Base-by-base conservation (phyloP, 1,284 basidiomycete species). In the Neonothopanus nambi region DNA sequence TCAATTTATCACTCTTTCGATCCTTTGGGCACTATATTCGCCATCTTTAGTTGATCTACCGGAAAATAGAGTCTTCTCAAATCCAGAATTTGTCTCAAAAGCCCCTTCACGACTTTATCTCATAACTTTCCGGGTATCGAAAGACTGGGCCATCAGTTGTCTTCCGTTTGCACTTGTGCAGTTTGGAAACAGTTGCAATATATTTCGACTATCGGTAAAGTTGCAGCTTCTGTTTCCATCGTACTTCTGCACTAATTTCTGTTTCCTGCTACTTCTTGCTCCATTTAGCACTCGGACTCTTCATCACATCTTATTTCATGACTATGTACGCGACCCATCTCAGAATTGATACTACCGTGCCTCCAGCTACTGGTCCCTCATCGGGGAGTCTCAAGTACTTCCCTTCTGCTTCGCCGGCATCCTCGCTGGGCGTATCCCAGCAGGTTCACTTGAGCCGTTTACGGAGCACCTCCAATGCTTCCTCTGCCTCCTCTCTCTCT, bases 401-500 rank as follows among this genome's bases (percentile, higher is more conserved):
- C 44, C 53, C 56, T 41, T 51, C 53, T 39, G 45, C 39, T 33
- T 45, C 53, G 5, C 26, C 51, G 8, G 47, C 46, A 23, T 46
- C 18, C 28, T 47, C 53, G 40, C 38, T 52, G n/a, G 48, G 24
- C 18, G 24, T 45, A 8, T 44, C 39, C 20, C 39, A 23, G 33
- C 35, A 43, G 21, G 21, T 35, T n/a, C 11, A 43, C 26, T 20
- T 38, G 23, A 48, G 30, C 23, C 75, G 78, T 41, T 53, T 67
- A 36, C 77, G 81, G 47, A 82, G 75, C 59, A 63, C 69, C 15
- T 85, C 84, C 24, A 77, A 75, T 35, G 77, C 80, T 13, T 85
- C 84, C 13, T 72, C 79, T 4, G 65, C 73, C 37, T 84, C 84
- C 12, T 80, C 80, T 5, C 64, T 80, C 38, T 80, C 81, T 28